Base-by-base conservation (phyloP, 306 rosid genomes). In the Quercus rubra region DNA sequence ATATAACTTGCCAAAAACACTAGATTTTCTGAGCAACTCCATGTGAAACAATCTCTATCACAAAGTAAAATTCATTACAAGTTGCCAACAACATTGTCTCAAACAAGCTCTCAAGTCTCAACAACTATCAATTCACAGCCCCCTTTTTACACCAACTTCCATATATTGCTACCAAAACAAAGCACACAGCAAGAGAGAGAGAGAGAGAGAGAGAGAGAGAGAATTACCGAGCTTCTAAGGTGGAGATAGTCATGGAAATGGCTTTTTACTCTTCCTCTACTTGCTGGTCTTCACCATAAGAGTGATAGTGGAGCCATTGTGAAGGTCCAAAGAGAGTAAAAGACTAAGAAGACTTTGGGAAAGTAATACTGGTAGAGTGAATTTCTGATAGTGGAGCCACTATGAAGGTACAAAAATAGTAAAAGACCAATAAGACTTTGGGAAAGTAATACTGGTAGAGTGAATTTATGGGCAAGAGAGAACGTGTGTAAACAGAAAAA, bases 161-260 rank as follows among this genome's bases (percentile, higher is more conserved):
- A 3, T 58, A 9, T 58, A 9, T 61, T 61, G 9, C 68, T 23
- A 17, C 68, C 33, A 61, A 61, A 61, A 31, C 43, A 11, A 31
- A 46, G 18, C 6, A 61, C 35, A 4, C 14, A 27, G 64, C 25
- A 6, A 33, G 15, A 62, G 69, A 70, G 14, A 63, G 9, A 21
- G 73, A 33, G 27, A 35, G 23, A 31, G 18, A 61, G 21, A 15
- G 13, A n/a, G n/a, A 62, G 68, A 70, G 19, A 62, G 8, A 33
- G 28, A 54, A 17, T 71, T 77, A 77, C 85, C 78, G 71, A 77
- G 85, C 78, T 77, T 55, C 63, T 19, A 72, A n/a, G 71, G 63
- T 55, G 70, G 46, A 61, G 70, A 46, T 7, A 15, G 5, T 27
- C 82, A 77, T 58, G 83, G 74, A n/a, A 21, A 63, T 38, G 81